Evolutionary conservation across 1,139 yeast species (phyloP).

Genomic region (Kodamaea fungicola): DNA sequence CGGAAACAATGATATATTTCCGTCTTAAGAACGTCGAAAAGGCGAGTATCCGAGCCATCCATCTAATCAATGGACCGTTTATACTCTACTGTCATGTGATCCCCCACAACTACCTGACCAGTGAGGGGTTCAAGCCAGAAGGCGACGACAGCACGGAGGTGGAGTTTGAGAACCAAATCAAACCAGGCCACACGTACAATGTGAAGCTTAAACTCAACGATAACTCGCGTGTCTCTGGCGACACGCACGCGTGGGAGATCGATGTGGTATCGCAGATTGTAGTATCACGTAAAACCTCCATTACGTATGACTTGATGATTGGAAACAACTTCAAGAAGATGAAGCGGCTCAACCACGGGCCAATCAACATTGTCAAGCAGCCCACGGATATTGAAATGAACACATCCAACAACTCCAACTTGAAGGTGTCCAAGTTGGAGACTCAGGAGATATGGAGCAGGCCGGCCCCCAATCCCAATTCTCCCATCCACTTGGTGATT

Average conservation of each 20-base stretch:
- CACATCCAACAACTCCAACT: conserved; percentile 9
- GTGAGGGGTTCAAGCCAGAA: conserved; percentile 25
- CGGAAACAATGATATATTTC: conserved; percentile 24
- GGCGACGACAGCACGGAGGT: conserved; percentile 28
- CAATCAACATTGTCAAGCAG: conserved; percentile 1
- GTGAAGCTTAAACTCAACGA: conserved; percentile 45
- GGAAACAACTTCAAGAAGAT: conserved; percentile 29
- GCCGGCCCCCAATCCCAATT: conserved; percentile 11
- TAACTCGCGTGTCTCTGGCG: conserved; percentile 28
- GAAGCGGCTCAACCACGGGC: conserved; percentile 31
- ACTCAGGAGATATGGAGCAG: conserved; percentile 21
- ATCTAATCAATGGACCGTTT: conserved; percentile 57
- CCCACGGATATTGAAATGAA: conserved; percentile 8
- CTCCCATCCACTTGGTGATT: conserved; percentile 20
- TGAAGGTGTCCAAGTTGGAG: conserved; percentile 12
- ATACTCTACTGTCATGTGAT: conserved; percentile 57
- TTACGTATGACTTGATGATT: conserved; percentile 18
- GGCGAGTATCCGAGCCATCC: conserved; percentile 51
- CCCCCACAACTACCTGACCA: conserved; percentile 46
- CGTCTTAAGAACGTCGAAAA: conserved; percentile 51
- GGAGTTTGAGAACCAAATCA: conserved; percentile 41
- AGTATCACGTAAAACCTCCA: conserved; percentile 16
- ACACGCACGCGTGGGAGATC: conserved; percentile 18
- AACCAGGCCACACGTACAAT: conserved; percentile 62
- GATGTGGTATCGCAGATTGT: conserved; percentile 23